Evolutionary conservation across 129 eudicot genomes (phyloP), one percentile per base, ranked within the genome.

Genomic region (Sambucus nigra): DNA sequence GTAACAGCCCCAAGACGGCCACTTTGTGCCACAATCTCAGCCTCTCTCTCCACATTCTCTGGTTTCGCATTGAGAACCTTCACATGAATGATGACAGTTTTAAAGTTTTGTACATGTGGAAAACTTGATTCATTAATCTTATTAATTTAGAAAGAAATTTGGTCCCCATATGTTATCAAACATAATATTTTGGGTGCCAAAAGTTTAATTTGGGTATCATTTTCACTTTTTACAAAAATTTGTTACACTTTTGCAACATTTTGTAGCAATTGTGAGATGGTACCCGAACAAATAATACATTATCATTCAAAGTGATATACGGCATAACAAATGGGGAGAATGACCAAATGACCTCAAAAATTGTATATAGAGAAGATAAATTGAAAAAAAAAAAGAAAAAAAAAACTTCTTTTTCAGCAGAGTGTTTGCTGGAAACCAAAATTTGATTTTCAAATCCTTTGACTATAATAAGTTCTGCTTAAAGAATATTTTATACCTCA

Each of bases 1-100:
- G 96, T 92, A 63, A 92, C 94, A 24, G 92, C 94, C 51, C 96
- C 99, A 60, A 86, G 84, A 25, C 99, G 96, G 60, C 99, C 99
- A 73, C 99, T 92, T 63, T 92, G 99, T 55, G 96, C 96, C 64
- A 92, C 99, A 72, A 92, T 92, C 74, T 92, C 99, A 64, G 99
- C 99, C 75, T 92, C 99, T 72, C 99, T 75, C 73, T 92, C 99
- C 75, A 92, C 99, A 66, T 92, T 92, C 67, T 92, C 99, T 72
- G 99, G 99, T 77, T 92, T 92, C 31, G 99, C 99, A 66, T 92
- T 92, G 40, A 92, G 76, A 62, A 92, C 88, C 99, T 91, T 61
- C 51, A 64, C 33, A 63, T 5, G 47, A 51, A 61, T 39, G 25
- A 46, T 22, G 31, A 32, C 35, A 57, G 35, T 23, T 31, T 42